Percentiles rank a stretch among this genome's conserved stretches.
Conservation (phyloP, 2,329 filamentous ascomycete species). For the Pseudogymnoascus sp. region DNA sequence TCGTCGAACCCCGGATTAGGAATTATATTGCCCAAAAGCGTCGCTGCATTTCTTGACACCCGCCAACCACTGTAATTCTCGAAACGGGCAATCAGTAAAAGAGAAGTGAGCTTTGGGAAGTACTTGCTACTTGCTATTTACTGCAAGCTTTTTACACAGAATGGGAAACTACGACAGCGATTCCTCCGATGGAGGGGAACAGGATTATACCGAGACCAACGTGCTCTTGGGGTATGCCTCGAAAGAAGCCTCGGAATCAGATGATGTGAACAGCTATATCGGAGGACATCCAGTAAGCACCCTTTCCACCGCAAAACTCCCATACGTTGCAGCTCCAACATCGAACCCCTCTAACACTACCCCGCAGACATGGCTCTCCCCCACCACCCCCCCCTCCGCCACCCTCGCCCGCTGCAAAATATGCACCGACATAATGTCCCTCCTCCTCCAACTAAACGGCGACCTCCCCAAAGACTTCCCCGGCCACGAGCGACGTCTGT, state of each 20-base stretch:
- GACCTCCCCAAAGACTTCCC: constrained; percentile 82
- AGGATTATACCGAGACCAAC: constrained; percentile 69
- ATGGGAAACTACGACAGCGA: constrained; percentile 85
- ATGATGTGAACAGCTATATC: constrained; percentile 79
- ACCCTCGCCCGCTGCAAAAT: constrained; percentile 75
- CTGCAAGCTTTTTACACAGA: neutral
- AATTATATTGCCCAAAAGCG: neutral
- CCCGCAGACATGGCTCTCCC: constrained; percentile 71
- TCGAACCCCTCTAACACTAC: neutral
- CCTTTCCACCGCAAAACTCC: neutral
- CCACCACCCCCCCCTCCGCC: constrained; percentile 61
- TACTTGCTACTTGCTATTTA: neutral
- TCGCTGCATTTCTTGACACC: neutral
- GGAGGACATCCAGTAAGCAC: constrained; percentile 72
- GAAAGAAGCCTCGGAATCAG: constrained; percentile 51
- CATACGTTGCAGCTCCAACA: neutral
- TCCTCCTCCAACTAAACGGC: constrained; percentile 84
- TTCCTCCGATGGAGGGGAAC: constrained; percentile 59
- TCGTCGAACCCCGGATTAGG: constrained; percentile 1
- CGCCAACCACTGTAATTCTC: neutral
- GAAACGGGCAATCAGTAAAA: neutral
- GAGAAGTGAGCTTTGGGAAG: neutral
- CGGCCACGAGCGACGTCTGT: constrained; percentile 77
- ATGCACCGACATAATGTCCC: constrained; percentile 73
- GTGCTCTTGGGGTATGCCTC: constrained; percentile 87